Evolutionary conservation across 148 eudicot species (phyloP).

Genomic region (Polygonum aviculare): DNA sequence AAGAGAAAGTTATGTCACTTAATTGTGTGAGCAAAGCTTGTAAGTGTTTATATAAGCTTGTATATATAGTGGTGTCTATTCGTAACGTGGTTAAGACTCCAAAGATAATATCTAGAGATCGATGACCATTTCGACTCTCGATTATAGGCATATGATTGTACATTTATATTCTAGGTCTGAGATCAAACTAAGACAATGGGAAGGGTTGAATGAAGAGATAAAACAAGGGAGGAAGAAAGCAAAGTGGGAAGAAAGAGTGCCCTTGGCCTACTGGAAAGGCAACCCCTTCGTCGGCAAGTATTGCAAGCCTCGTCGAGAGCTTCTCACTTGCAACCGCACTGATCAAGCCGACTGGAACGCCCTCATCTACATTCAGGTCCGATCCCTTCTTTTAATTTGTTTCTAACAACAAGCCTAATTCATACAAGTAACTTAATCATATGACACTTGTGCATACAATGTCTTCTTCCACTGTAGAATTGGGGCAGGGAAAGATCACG

Average conservation of each 20-base stretch:
- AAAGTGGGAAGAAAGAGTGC: neutral
- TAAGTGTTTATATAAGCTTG: no score
- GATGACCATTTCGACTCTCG: no score
- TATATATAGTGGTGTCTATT: neutral
- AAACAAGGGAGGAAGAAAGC: neutral
- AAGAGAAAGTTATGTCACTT: no score
- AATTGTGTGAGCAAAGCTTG: no score
- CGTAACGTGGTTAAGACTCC: no score
- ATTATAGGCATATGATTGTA: no score
- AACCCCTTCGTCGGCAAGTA: neutral
- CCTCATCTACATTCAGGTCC: neutral
- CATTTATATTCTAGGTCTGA: neutral
- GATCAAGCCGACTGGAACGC: neutral
- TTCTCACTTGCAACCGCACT: neutral
- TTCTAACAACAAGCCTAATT: no score
- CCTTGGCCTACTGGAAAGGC: slow-evolving; percentile 6
- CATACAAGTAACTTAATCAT: no score
- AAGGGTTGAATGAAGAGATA: neutral
- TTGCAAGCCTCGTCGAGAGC: slow-evolving; percentile 1
- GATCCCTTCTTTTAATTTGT: neutral
- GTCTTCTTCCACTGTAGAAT: neutral
- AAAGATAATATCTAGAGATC: no score
- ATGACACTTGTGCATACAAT: no score
- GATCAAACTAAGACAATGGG: neutral
- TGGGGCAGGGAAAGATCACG: neutral